Conservation (phyloP, 225 moss, liverwort and hornwort genomes). For the Climacium dendroides region DNA sequence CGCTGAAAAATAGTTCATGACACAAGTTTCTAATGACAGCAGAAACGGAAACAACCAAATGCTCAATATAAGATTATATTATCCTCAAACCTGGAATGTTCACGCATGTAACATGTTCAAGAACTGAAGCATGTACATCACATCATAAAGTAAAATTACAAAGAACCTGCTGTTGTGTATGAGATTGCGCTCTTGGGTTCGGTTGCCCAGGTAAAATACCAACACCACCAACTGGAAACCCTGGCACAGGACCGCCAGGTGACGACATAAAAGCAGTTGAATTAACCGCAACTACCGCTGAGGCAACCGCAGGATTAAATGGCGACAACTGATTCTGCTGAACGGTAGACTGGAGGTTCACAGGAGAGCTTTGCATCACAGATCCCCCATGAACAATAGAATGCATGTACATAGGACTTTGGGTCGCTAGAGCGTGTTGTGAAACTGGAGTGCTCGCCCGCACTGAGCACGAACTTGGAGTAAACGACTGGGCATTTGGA, state of each 20-base stretch:
- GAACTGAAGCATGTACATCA: neutral
- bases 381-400: constrained; percentile 33
- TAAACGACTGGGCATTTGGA: constrained; percentile 83
- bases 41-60: neutral
- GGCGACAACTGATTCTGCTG: constrained; percentile 59
- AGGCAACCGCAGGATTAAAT: constrained; percentile 37
- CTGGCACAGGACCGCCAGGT: constrained; percentile 44
- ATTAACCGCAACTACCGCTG: constrained; percentile 31
- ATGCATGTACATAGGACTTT: constrained; percentile 49
- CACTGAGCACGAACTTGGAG: constrained; percentile 52
- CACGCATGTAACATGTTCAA: neutral
- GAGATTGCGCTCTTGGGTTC: constrained; percentile 40
- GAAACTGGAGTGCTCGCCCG: constrained; percentile 34
- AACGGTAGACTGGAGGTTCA: constrained; percentile 31
- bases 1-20: neutral
- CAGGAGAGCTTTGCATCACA: constrained; percentile 44
- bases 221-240: constrained; percentile 56
- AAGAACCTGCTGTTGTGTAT: constrained; percentile 67
- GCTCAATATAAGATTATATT: neutral
- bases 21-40: neutral
- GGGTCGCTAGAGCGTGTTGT: constrained; percentile 17
- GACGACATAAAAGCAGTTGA: constrained; percentile 48
- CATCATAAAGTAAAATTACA: neutral
- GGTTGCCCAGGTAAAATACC: constrained; percentile 63
- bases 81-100: neutral